These are phyloP conservation scores for Ophiocordyceps camponoti-saundersi DNA, from an alignment of 2,329 filamentous ascomycete species.

Conservation along the genomic window DNA sequence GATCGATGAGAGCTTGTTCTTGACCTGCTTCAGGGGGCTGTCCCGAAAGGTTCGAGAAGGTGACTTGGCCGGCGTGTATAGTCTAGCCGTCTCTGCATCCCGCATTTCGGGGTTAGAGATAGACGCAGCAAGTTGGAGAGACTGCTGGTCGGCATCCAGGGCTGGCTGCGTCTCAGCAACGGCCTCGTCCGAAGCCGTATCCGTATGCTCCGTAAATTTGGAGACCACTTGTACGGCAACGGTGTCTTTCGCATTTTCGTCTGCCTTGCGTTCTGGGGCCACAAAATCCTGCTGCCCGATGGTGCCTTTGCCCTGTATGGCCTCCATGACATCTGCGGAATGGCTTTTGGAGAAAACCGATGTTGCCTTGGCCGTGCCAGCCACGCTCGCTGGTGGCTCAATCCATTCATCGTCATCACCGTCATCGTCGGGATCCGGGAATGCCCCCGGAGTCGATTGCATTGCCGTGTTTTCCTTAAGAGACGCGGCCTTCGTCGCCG, in stretches of 20 bases:
- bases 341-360: constrained; percentile 42
- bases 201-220: constrained; percentile 24
- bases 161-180: constrained; percentile 4
- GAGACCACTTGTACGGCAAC: neutral
- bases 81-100: constrained; percentile 26
- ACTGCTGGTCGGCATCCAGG: constrained; percentile 7
- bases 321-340: constrained; percentile 44
- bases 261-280: neutral
- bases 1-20: constrained; percentile 82
- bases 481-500: constrained; percentile 13
- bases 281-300: constrained; percentile 24
- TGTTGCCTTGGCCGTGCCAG: constrained; percentile 17
- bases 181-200: constrained; percentile 24
- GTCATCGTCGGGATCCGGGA: constrained; percentile 29
- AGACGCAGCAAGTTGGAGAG: constrained; percentile 42
- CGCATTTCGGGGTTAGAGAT: constrained; percentile 36
- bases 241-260: neutral
- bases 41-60: constrained; percentile 43
- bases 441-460: constrained; percentile 39
- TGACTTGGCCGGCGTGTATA: constrained; percentile 37
- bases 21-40: constrained; percentile 78
- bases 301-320: constrained; percentile 28
- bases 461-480: constrained; percentile 10
- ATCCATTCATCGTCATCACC: constrained; percentile 46
- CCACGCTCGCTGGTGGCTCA: constrained; percentile 25